Conservation (phyloP, 805 yeast genomes). For the Saturnispora serradocipensis region DNA sequence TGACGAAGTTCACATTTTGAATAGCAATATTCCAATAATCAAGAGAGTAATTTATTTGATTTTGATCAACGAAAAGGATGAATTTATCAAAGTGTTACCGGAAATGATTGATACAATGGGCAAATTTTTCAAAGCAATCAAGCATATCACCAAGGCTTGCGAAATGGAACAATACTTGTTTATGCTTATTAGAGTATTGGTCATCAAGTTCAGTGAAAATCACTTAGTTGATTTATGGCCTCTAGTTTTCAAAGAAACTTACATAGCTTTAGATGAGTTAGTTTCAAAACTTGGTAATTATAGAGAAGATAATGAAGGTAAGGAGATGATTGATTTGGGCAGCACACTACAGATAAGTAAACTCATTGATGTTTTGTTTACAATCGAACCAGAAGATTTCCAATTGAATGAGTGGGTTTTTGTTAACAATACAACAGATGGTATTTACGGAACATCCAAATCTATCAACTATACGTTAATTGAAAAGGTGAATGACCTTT, state of each 20-base stretch:
- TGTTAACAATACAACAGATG: slow-evolving; percentile 45
- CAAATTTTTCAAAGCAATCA: slow-evolving; percentile 23
- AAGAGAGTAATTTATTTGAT: slow-evolving; percentile 57
- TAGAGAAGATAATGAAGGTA: slow-evolving; percentile 6
- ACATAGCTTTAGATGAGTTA: slow-evolving; percentile 37
- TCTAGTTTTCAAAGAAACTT: slow-evolving; percentile 51
- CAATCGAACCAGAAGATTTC: slow-evolving; percentile 68
- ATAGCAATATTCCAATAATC: slow-evolving; percentile 28
- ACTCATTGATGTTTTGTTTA: slow-evolving; percentile 63
- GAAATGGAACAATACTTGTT: slow-evolving; percentile 37
- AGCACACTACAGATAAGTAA: slow-evolving; percentile 58
- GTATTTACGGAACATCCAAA: slow-evolving; percentile 18
- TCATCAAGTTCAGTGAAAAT: slow-evolving; percentile 51
- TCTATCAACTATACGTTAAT: slow-evolving; percentile 26
- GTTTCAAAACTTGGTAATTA: slow-evolving; percentile 14
- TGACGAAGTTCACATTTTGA: slow-evolving; percentile 26
- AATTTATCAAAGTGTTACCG: slow-evolving; percentile 41
- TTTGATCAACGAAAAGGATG: slow-evolving; percentile 52
- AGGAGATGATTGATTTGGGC: slow-evolving; percentile 26
- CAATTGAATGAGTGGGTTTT: slow-evolving; percentile 79
- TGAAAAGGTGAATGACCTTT: slow-evolving; percentile 24
- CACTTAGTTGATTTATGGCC: slow-evolving; percentile 69
- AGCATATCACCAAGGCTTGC: slow-evolving; percentile 18
- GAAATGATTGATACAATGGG: slow-evolving; percentile 31
- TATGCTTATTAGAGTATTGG: slow-evolving; percentile 52